Evolutionary conservation across 495 filamentous ascomycete genomes (phyloP).

Genomic region (Paragyromitra xinjiangensis): DNA sequence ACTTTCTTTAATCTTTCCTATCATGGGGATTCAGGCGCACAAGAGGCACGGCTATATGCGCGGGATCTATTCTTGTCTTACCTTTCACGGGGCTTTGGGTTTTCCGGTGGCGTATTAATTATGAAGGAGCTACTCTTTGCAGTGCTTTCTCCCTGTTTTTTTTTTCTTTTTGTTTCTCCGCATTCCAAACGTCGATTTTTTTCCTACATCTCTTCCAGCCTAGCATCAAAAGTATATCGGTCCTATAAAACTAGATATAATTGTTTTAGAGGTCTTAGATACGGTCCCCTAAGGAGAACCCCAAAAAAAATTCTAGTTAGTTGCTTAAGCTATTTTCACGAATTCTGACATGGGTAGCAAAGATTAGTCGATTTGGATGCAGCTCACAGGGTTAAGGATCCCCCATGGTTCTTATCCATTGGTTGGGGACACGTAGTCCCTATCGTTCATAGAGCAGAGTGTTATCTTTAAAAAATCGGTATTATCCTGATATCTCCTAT

Average conservation of each 20-base stretch:
- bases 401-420: too few species aligned
- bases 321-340: not conserved
- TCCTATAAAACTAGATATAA: not conserved
- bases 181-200: not conserved
- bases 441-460: too few species aligned
- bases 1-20: constrained; percentile 7
- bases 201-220: not conserved
- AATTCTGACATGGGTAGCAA: too few species aligned
- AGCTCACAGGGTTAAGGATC: too few species aligned
- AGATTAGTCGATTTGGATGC: too few species aligned
- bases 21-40: constrained; percentile 24
- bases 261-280: constrained; percentile 11
- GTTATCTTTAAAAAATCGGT: too few species aligned
- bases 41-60: constrained; percentile 5
- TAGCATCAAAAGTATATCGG: constrained; percentile 16
- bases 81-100: not conserved
- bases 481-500: too few species aligned
- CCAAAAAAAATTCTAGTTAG: not conserved
- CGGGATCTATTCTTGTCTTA: not conserved
- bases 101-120: not conserved
- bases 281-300: not conserved
- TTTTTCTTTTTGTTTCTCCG: not conserved
- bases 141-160: not conserved
- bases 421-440: too few species aligned
- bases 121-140: not conserved